Conservation (phyloP, 139 green algal species). For the Picochlorum sp. region DNA sequence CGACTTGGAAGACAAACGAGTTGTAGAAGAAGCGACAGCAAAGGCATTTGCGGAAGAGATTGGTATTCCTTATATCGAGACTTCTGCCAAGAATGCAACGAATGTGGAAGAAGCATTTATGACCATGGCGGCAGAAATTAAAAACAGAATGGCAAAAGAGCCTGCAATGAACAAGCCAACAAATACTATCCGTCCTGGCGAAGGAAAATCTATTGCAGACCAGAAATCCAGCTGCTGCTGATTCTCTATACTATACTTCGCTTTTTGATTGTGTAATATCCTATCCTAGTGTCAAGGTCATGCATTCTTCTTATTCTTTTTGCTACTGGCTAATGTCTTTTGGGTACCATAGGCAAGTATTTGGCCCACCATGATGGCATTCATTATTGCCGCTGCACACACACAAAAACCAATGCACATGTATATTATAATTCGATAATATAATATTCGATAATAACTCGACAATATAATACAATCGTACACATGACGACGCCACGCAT, state of each 20-base stretch:
- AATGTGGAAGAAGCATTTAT: constrained; percentile 99
- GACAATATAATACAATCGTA: constrained; percentile 19
- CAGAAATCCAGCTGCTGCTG: constrained; percentile 82
- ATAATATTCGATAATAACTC: not conserved
- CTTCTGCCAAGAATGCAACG: constrained; percentile 93
- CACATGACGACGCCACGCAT: constrained; percentile 49
- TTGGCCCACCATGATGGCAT: constrained; percentile 14
- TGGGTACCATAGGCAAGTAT: constrained; percentile 12
- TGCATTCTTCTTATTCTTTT: not conserved
- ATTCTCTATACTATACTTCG: not conserved
- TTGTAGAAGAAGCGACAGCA: constrained; percentile 88
- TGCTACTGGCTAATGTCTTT: not conserved
- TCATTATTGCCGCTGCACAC: constrained; percentile 15
- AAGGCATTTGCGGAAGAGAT: constrained; percentile 99
- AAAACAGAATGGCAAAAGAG: constrained; percentile 92
- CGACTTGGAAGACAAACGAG: constrained; percentile 92
- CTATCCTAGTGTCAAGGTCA: not conserved
- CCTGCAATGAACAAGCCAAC: constrained; percentile 57
- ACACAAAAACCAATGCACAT: not conserved
- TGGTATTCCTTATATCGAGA: constrained; percentile 98
- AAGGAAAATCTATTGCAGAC: constrained; percentile 61
- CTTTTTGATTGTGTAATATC: not conserved
- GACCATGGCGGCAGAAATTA: constrained; percentile 99
- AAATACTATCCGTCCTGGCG: constrained; percentile 63
- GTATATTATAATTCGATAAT: not conserved